These are phyloP conservation scores for Coix lacrymajobi DNA, from an alignment of 176 grass and related monocot genomes.

Conservation along the genomic window DNA sequence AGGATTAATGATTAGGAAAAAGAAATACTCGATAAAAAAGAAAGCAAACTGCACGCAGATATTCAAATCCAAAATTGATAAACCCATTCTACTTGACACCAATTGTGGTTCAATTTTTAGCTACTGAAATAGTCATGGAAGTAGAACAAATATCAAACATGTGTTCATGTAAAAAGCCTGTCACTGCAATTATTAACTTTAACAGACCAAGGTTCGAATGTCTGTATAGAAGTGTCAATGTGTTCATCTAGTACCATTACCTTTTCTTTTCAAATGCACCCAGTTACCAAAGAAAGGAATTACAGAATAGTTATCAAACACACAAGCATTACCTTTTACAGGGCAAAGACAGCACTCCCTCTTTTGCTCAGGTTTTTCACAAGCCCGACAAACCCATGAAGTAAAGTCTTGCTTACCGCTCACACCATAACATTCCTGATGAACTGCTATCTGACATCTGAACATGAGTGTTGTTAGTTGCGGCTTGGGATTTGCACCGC, in stretches of 20 bases:
- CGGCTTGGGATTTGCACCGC: not conserved
- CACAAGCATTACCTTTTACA: conserved; percentile 67
- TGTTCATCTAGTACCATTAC: not conserved
- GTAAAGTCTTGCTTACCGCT: conserved; percentile 85
- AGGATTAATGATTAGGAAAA: conserved; percentile 10
- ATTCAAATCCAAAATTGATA: conserved; percentile 1
- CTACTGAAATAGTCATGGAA: not conserved
- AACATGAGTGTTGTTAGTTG: conserved; percentile 26
- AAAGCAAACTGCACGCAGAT: not conserved
- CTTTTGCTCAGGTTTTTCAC: conserved; percentile 79
- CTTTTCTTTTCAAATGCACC: not conserved
- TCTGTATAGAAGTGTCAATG: not conserved
- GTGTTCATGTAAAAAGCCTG: not conserved
- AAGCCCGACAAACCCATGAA: conserved; percentile 92
- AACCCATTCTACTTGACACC: not conserved
- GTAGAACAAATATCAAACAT: not conserved
- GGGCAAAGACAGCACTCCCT: conserved; percentile 94
- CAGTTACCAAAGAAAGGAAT: not conserved
- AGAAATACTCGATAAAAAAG: conserved; percentile 6
- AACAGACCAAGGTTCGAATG: not conserved
- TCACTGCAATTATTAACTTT: not conserved
- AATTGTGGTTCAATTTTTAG: not conserved
- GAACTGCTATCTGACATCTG: conserved; percentile 99
- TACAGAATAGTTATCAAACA: conserved; percentile 18
- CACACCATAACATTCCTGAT: conserved; percentile 98